These are phyloP conservation scores for Eremothecium sinecaudum DNA, from an alignment of 1,139 yeast species.

Conservation along the genomic window DNA sequence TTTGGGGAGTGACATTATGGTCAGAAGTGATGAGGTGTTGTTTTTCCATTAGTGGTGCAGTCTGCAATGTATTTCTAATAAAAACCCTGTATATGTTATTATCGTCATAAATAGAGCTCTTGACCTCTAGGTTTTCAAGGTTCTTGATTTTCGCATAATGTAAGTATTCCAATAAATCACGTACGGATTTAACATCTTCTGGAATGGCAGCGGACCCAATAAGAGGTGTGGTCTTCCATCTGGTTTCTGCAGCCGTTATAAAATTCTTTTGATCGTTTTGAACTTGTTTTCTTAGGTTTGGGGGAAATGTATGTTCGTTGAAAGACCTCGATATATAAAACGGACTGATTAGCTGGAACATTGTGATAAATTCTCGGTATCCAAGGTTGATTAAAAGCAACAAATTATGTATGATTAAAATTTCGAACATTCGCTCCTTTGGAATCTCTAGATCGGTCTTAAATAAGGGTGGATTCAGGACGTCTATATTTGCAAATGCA, in stretches of 20 bases:
- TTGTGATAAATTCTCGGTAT: conserved; percentile 21
- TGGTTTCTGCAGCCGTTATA: conserved; percentile 27
- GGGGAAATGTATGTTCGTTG: conserved; percentile 26
- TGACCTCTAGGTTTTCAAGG: conserved; percentile 20
- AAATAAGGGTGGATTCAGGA: conserved; percentile 19
- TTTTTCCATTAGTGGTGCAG: conserved; percentile 21
- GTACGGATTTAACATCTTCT: conserved; percentile 15
- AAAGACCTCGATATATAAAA: conserved; percentile 31
- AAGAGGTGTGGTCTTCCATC: conserved; percentile 17
- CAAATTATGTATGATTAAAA: conserved; percentile 20
- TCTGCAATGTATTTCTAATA: conserved; percentile 22
- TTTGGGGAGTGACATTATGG: conserved; percentile 20
- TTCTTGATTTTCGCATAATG: conserved; percentile 17
- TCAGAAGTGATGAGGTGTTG: conserved; percentile 17
- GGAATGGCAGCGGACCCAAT: conserved; percentile 14
- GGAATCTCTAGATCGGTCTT: conserved; percentile 21
- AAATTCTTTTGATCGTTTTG: conserved; percentile 21
- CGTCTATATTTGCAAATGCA: conserved; percentile 9
- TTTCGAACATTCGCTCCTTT: conserved; percentile 24
- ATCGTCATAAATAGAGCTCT: conserved; percentile 24
- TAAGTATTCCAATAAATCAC: conserved; percentile 20
- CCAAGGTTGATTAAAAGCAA: conserved; percentile 26
- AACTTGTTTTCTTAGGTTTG: conserved; percentile 24
- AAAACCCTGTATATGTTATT: conserved; percentile 23
- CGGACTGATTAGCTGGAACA: conserved; percentile 25